These are phyloP conservation scores for Casuarina glauca DNA, from an alignment of 306 rosid species.

Conservation along the genomic window DNA sequence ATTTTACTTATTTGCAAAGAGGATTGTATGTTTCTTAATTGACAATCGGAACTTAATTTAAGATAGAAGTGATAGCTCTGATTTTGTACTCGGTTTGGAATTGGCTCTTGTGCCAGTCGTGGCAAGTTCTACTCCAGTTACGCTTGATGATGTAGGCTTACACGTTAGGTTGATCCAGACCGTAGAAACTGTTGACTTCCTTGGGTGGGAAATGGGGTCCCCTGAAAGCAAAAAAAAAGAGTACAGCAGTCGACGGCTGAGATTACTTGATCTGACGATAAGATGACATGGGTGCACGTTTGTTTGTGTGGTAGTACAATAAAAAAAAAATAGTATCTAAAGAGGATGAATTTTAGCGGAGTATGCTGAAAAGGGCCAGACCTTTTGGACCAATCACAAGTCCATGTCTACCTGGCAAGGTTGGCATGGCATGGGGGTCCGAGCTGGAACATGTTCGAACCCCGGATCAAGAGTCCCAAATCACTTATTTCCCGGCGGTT, in stretches of 20 bases:
- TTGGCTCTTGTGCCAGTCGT: neutral
- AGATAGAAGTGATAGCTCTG: too few species aligned
- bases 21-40: neutral
- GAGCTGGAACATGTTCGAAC: too few species aligned
- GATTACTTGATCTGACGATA: neutral
- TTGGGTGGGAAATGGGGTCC: neutral
- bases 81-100: neutral
- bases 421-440: neutral
- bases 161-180: neutral
- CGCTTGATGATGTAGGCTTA: neutral
- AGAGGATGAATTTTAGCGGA: too few species aligned
- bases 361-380: neutral
- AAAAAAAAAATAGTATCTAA: too few species aligned
- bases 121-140: neutral
- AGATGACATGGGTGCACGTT: neutral
- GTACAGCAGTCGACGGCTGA: neutral
- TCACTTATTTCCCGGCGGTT: neutral
- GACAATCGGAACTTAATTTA: neutral
- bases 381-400: conserved; percentile 21
- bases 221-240: neutral
- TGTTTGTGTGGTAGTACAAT: neutral
- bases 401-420: neutral
- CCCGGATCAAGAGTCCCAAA: neutral
- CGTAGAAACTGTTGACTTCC: neutral
- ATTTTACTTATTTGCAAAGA: neutral